Evolutionary conservation across 352 stramenopile genomes (phyloP).

Genomic region (Globisporangium parvum): DNA sequence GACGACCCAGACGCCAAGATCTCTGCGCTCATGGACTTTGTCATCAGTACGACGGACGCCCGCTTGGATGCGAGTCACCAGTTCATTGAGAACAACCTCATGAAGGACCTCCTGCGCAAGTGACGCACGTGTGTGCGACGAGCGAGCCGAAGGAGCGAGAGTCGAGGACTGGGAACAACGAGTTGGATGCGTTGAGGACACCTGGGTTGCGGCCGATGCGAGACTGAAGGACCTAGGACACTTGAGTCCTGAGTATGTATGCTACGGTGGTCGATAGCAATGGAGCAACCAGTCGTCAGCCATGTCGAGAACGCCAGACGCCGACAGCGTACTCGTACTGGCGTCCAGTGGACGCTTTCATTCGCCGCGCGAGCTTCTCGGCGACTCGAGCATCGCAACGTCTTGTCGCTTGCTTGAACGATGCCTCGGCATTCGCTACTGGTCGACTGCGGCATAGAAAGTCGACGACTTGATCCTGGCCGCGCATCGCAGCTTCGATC

Average conservation of each 20-base stretch:
- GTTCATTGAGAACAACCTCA: conserved; percentile 15
- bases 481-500: neutral
- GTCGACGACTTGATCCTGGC: neutral
- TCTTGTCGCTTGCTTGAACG: neutral
- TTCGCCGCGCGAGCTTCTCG: neutral
- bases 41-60: conserved; percentile 11
- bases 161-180: no score
- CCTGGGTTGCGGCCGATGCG: no score
- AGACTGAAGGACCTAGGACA: no score
- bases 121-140: neutral
- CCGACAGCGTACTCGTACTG: no score
- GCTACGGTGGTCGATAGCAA: no score
- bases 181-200: no score
- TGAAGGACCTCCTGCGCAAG: conserved; percentile 4
- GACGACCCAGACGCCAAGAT: conserved; percentile 10
- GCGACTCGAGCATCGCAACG: neutral
- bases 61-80: conserved; percentile 11
- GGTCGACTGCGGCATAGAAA: neutral
- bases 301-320: no score
- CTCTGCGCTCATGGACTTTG: conserved; percentile 14
- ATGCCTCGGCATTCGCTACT: neutral
- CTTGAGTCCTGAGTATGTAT: no score
- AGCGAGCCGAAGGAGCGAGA: no score
- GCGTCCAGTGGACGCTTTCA: no score
- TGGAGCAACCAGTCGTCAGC: no score